Percentiles rank a stretch among this genome's conserved stretches.
Conservation (phyloP, 805 yeast species). For the Zygotorulaspora danielsina region DNA sequence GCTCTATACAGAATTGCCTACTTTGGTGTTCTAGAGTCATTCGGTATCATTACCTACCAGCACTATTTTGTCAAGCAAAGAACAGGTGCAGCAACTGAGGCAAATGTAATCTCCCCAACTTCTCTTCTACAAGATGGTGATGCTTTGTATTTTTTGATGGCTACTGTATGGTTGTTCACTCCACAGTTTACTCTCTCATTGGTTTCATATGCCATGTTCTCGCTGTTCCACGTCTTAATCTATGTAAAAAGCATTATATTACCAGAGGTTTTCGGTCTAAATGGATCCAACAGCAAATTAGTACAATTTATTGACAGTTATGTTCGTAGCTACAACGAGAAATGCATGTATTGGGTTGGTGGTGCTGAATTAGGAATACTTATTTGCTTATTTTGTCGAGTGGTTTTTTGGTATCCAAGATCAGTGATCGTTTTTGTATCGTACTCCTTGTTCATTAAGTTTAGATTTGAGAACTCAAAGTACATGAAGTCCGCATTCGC, state of each 20-base stretch:
- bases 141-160: conserved; percentile 62
- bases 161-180: conserved; percentile 52
- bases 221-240: conserved; percentile 76
- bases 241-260: conserved; percentile 62
- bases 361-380: conserved; percentile 47
- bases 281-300: conserved; percentile 31
- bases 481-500: conserved; percentile 67
- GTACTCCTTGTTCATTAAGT: conserved; percentile 62
- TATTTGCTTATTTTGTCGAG: conserved; percentile 45
- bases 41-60: conserved; percentile 72
- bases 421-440: conserved; percentile 56
- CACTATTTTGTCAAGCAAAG: conserved; percentile 36
- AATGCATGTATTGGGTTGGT: conserved; percentile 57
- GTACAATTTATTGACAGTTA: conserved; percentile 39
- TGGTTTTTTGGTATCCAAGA: conserved; percentile 55
- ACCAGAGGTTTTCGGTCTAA: conserved; percentile 46
- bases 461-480: conserved; percentile 71
- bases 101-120: conserved; percentile 11
- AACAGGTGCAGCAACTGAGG: conserved; percentile 10
- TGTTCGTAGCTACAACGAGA: conserved; percentile 52
- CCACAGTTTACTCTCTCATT: conserved; percentile 58
- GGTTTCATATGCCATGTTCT: conserved; percentile 70
- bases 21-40: conserved; percentile 63
- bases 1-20: conserved; percentile 57
- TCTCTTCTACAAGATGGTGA: conserved; percentile 56